phyloP scores from a whole-genome alignment of 2,329 filamentous ascomycete species.

The Diaporthe ampelina region DNA sequence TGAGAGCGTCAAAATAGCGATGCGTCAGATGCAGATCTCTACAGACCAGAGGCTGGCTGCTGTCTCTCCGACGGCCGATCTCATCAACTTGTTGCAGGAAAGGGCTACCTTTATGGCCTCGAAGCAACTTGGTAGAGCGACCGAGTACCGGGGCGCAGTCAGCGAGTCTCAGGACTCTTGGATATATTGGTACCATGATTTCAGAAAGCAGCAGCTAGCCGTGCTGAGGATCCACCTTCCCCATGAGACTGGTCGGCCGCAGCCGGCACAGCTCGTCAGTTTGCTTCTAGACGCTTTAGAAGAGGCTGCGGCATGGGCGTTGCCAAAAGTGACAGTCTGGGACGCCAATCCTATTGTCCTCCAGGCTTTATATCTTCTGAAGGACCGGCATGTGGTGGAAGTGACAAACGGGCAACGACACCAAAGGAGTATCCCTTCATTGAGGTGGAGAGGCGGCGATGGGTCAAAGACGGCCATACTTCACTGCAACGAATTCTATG shows the following conservation, averaged over 20 bases:
- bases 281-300: neutral
- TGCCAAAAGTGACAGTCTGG: slow-evolving; percentile 20
- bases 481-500: slow-evolving; percentile 11
- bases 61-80: neutral
- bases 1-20: neutral
- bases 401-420: neutral
- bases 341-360: neutral
- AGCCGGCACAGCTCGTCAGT: neutral
- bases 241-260: neutral
- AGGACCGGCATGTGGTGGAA: neutral
- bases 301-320: neutral
- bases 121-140: neutral
- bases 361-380: neutral
- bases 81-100: neutral
- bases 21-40: neutral
- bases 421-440: slow-evolving; percentile 4
- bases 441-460: slow-evolving; percentile 11
- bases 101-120: slow-evolving; percentile 3
- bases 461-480: neutral
- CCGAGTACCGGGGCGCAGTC: neutral
- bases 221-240: slow-evolving; percentile 5
- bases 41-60: neutral
- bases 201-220: slow-evolving; percentile 15
- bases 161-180: neutral
- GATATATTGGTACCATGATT: slow-evolving; percentile 27